Evolutionary conservation across 495 filamentous ascomycete genomes (phyloP).

Genomic region (Amniculicola lignicola): DNA sequence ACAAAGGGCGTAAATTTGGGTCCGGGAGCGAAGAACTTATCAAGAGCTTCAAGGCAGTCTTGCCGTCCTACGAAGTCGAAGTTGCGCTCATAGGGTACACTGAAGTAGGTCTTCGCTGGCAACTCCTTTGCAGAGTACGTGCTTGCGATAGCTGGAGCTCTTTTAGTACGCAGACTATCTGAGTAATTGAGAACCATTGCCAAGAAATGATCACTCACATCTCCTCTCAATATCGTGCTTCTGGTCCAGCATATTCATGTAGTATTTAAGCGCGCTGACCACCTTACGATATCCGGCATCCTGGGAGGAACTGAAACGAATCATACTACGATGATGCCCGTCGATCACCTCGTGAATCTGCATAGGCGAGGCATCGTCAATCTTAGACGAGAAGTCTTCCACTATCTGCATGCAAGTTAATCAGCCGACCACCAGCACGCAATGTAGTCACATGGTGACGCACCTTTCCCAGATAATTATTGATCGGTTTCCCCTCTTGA

Average conservation of each 20-base stretch:
- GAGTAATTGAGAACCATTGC: too few species aligned
- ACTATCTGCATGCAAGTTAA: slow-evolving; percentile 9
- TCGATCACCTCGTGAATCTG: slow-evolving; percentile 16
- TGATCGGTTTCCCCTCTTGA: slow-evolving; percentile 5
- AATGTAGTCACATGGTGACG: too few species aligned
- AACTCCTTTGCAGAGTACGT: slow-evolving; percentile 1
- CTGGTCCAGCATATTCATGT: slow-evolving; percentile 16
- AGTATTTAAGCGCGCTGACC: slow-evolving; percentile 1
- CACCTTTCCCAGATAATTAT: slow-evolving; percentile 7
- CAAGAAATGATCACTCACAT: background rate
- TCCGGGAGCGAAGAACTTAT: slow-evolving; percentile 13
- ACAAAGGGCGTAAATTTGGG: slow-evolving; percentile 11
- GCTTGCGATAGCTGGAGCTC: slow-evolving; percentile 10
- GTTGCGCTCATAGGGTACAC: slow-evolving; percentile 13
- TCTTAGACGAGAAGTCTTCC: slow-evolving; percentile 16
- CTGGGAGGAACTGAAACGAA: slow-evolving; percentile 2
- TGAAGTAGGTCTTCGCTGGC: slow-evolving; percentile 4
- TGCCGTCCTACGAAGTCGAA: slow-evolving; percentile 5
- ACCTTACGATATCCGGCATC: slow-evolving; percentile 19
- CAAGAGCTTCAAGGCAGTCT: background rate
- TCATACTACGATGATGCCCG: slow-evolving; percentile 16
- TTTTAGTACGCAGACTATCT: background rate
- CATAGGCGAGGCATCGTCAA: background rate
- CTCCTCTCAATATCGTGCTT: slow-evolving; percentile 15
- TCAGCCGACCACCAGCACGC: too few species aligned